Base-by-base conservation (phyloP, 495 filamentous ascomycete species). In the Penicillium riverlandense region DNA sequence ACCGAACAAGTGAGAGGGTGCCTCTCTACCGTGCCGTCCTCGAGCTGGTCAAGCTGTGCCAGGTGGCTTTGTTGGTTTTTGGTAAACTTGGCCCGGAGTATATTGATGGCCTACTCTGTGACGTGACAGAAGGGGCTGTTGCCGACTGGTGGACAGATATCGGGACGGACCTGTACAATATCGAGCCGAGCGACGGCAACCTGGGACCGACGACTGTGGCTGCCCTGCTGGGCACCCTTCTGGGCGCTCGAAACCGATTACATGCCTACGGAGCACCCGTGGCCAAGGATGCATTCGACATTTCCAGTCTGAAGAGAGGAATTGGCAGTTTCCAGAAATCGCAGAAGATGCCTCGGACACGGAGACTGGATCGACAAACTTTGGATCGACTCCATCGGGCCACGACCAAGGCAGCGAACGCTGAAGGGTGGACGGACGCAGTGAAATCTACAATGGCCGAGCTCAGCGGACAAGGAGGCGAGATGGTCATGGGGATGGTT, bases 121-220 rank as follows among this genome's bases (percentile, higher is more conserved):
- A 98, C 66, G 69, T 90, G 11, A 98, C 92, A 0, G 92, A 98
- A 55, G 81, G 76, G 45, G 88, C 90, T 4, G 82, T 98, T 54
- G 84, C 81, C 50, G 86, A 96, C 62, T 98, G 94, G 92, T 98
- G 92, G 92, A 81, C 84, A 2, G 88, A 96, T 52, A 84, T 96
- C 35, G 92, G 94, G 4, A 84, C 84, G 0, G 90, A 96, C 37
- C 76, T 87, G 47, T 95, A 90, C 66, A 94, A 87, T 44, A 72
- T 88, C 14, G 94, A 97, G 62, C 94, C 92, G 2, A 85, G 81
- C 14, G 94, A 98, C 62, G 90, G 90, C 10, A 86, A 90, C 28
- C 66, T 98, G 7, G 92, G 92, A 0, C 90, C 92, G 3, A 96
- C 90, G 0, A 96, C 87, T 1, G 90, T 97, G 11, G 83, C 89